A percentile compares a stretch with the other conserved stretches of the same genome.
These are phyloP conservation scores for Ophiostoma angusticollis DNA, from an alignment of 2,329 filamentous ascomycete species.

Conservation along the genomic window DNA sequence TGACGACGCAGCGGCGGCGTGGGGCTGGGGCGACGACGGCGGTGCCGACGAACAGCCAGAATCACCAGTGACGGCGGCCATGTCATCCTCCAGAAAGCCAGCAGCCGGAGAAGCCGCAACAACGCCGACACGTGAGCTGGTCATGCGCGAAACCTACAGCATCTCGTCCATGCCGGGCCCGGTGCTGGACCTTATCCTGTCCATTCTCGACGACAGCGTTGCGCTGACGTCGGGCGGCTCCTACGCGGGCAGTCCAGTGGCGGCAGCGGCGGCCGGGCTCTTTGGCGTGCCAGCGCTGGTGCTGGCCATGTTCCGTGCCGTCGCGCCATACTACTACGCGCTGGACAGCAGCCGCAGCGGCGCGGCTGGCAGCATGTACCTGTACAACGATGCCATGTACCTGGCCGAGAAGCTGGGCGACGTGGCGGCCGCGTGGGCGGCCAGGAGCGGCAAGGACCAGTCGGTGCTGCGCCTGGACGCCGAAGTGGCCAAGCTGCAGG, in stretches of 20 bases:
- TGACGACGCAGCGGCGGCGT: conserved; percentile 51
- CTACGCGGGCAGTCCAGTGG: conserved; percentile 43
- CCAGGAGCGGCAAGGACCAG: too few relatives aligned
- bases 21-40: conserved; percentile 75
- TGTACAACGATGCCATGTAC: conserved; percentile 57
- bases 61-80: too few relatives aligned
- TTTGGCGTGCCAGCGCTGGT: conserved; percentile 60
- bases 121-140: conserved; percentile 47
- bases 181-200: conserved; percentile 53
- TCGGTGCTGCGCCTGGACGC: conserved; percentile 42
- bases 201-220: conserved; percentile 47
- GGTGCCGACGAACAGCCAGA: conserved; percentile 9
- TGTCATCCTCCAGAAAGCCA: too few relatives aligned
- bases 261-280: conserved; percentile 54
- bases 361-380: conserved; percentile 58
- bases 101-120: too few relatives aligned
- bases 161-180: conserved; percentile 78
- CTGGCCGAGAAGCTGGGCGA: conserved; percentile 43
- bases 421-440: conserved; percentile 38
- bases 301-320: conserved; percentile 66
- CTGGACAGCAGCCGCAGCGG: conserved; percentile 40
- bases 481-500: conserved; percentile 45
- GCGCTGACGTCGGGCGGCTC: conserved; percentile 38
- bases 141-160: conserved; percentile 72
- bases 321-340: conserved; percentile 62